Base-by-base conservation (phyloP, 169 alveolate genomes). In the Plasmodium vinckei region DNA sequence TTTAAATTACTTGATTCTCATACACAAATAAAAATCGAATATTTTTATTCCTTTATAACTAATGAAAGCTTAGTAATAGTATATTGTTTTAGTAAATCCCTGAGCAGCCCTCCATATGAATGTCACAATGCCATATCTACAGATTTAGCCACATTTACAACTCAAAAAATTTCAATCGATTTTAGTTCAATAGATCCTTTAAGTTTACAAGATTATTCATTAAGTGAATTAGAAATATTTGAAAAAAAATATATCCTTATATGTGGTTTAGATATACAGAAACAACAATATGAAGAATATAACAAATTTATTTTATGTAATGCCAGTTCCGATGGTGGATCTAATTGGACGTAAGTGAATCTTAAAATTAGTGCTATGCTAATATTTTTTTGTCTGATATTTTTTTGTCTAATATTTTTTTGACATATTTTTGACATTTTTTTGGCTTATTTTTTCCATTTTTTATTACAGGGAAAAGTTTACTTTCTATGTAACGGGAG, bases 1-100 rank as follows among this genome's bases (percentile, higher is more conserved):
- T 46, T 19, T 12, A 49, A 61, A 75, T 12, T 23, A 1, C 2
- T 75, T n/a, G 27, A 5, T 42, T 13, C 12, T 2, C 9, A 75
- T 64, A 75, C 88, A 42, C 7, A 5, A 7, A 75, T 21, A 51
- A 13, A 46, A 9, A 19, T 63, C 5, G 23, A 19, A 64, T 63
- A 75, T 75, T 75, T 75, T n/a, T 75, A 75, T 44, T 61, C 42
- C n/a, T 75, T 75, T 51, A 27, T 57, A 63, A 75, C 9, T 47
- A 44, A 47, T 6, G 51, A 75, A n/a, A 39, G 51, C 44, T 19
- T 75, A 12, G 46, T 64, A 1, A 56, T 75, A 12, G 25, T 75
- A 4, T 75, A 46, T 15, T 75, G 88, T 21, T 75, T 61, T 49
- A 75, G 65, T 57, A 75, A 61, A 25, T 13, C 0, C 25, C 23